A percentile compares a stretch with the other conserved stretches of the same genome.
Conservation (phyloP, 768 basidiomycete species). For the Boletus huronensis region DNA sequence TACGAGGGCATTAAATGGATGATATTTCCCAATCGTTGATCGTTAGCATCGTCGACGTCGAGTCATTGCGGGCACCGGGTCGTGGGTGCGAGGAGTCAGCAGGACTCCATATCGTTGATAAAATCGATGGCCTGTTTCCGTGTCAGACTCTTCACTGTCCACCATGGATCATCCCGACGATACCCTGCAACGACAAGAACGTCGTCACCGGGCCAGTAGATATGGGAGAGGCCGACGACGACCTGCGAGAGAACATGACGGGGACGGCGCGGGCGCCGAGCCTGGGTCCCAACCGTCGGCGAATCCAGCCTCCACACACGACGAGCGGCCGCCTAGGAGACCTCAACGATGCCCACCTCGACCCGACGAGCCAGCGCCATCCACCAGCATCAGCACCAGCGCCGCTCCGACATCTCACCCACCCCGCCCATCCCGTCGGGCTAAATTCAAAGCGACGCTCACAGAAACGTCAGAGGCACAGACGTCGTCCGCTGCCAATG, state of each 20-base stretch:
- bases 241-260: background rate
- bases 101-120: no score
- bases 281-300: background rate
- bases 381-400: background rate
- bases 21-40: constrained; percentile 40
- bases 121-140: background rate
- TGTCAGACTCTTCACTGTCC: background rate
- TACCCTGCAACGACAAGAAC: background rate
- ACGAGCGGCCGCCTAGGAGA: background rate
- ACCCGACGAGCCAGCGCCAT: background rate
- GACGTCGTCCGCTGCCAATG: background rate
- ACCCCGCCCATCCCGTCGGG: constrained; percentile 29
- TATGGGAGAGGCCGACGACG: constrained; percentile 4
- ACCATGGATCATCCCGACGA: constrained; percentile 11
- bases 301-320: background rate
- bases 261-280: background rate
- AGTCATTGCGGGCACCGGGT: no score
- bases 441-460: constrained; percentile 36
- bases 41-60: no score
- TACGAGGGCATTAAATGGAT: constrained; percentile 51
- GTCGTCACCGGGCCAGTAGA: background rate
- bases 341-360: constrained; percentile 2
- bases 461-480: constrained; percentile 19
- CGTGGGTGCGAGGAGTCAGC: constrained; percentile 3
- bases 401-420: background rate